Conservation (phyloP, 2,329 filamentous ascomycete genomes). For the Coniochaeta sp. region DNA sequence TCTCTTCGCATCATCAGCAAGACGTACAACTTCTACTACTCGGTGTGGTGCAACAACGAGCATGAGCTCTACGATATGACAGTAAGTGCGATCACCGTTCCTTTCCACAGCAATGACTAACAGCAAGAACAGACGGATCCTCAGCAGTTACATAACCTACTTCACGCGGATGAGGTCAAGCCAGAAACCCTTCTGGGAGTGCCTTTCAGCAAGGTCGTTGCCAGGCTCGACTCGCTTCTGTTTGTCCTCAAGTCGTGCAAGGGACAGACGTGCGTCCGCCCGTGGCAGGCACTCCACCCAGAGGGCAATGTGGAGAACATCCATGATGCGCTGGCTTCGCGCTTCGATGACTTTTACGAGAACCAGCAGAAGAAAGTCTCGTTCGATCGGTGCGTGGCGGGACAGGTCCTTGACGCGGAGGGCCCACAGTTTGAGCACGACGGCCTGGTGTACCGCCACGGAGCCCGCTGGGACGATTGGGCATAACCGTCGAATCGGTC, state of each 20-base stretch:
- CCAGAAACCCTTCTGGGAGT: slow-evolving; percentile 22
- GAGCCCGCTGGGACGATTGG: slow-evolving; percentile 20
- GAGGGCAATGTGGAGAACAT: slow-evolving; percentile 42
- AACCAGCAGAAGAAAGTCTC: slow-evolving; percentile 38
- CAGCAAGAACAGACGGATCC: slow-evolving; percentile 40
- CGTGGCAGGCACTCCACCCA: slow-evolving; percentile 53
- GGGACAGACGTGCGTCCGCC: slow-evolving; percentile 41
- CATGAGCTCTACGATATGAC: slow-evolving; percentile 53
- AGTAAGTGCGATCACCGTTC: slow-evolving; percentile 14
- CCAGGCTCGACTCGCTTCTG: slow-evolving; percentile 50
- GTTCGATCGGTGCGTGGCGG: slow-evolving; percentile 46
- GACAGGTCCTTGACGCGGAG: slow-evolving; percentile 49
- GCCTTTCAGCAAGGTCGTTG: slow-evolving; percentile 31
- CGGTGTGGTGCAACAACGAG: slow-evolving; percentile 59
- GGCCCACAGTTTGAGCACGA: slow-evolving; percentile 34
- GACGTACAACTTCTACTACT: slow-evolving; percentile 52
- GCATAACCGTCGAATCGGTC: no score
- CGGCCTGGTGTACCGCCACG: slow-evolving; percentile 18
- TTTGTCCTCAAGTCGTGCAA: slow-evolving; percentile 56
- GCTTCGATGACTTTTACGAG: slow-evolving; percentile 44
- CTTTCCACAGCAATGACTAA: slow-evolving; percentile 28
- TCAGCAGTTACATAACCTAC: slow-evolving; percentile 41
- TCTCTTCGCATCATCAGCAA: slow-evolving; percentile 40
- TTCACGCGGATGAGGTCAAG: slow-evolving; percentile 8
- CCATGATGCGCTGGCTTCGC: slow-evolving; percentile 22